Evolutionary conservation across 2,329 filamentous ascomycete genomes (phyloP).

Genomic region (Alternaria postmessia): DNA sequence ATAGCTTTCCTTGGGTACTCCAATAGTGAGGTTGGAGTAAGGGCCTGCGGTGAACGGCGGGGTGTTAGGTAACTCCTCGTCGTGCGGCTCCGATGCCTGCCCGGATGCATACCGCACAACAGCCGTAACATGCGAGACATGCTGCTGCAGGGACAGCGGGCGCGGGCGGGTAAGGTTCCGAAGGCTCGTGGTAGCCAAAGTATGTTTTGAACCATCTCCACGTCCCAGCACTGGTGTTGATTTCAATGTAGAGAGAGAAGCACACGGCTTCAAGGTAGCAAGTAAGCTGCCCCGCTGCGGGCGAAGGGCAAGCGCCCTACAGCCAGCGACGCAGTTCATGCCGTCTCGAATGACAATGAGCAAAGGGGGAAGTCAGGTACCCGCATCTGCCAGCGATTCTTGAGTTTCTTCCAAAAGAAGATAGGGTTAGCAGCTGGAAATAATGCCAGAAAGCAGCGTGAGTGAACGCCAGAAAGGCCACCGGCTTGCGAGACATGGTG

Average conservation of each 20-base stretch:
- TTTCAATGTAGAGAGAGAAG: conserved; percentile 25
- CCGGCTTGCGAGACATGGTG: conserved; percentile 24
- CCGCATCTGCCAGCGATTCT: conserved; percentile 45
- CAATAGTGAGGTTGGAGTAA: conserved; percentile 77
- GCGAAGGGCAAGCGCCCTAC: conserved; percentile 35
- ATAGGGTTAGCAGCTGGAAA: conserved; percentile 14
- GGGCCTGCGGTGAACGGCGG: conserved; percentile 58
- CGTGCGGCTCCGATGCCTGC: conserved; percentile 44
- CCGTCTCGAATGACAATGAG: conserved; percentile 33
- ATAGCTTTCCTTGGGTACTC: conserved; percentile 81
- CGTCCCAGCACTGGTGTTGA: conserved; percentile 30
- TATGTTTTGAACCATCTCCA: conserved; percentile 25
- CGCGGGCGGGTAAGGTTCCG: conserved; percentile 38
- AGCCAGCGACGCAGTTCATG: conserved; percentile 43
- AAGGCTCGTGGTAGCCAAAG: conserved; percentile 21
- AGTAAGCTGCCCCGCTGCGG: conserved; percentile 30
- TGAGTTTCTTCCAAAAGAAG: conserved; percentile 6
- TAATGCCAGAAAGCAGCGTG: conserved; percentile 18
- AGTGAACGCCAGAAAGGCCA: conserved; percentile 23
- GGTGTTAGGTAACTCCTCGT: conserved; percentile 46
- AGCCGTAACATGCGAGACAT: conserved; percentile 35
- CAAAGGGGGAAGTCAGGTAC: conserved; percentile 31
- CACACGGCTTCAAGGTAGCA: conserved; percentile 29
- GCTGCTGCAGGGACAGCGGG: conserved; percentile 42
- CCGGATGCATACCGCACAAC: conserved; percentile 42